phyloP scores from a whole-genome alignment of 495 filamentous ascomycete genomes.

The Penicillium daleae region DNA sequence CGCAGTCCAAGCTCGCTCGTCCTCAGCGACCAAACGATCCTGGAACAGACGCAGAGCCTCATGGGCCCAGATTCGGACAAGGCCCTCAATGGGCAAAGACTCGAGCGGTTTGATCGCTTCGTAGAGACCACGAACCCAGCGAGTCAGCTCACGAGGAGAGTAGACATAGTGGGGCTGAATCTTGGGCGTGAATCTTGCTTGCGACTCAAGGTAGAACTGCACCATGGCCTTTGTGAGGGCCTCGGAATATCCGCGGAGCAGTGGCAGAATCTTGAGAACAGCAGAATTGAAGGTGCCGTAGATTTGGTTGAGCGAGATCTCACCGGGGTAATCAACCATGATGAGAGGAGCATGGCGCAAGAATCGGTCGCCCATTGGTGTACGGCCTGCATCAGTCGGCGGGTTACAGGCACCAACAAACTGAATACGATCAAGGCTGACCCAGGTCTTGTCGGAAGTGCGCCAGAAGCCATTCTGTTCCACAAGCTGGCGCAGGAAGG shows the following conservation, averaged over 20 bases:
- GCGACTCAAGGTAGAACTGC: constrained; percentile 91
- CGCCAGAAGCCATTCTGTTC: constrained; percentile 99
- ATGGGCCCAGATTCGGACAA: constrained; percentile 97
- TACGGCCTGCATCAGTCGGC: constrained; percentile 97
- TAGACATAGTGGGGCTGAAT: constrained; percentile 99
- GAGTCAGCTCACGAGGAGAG: constrained; percentile 94
- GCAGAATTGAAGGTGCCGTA: constrained; percentile 98
- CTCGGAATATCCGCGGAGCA: constrained; percentile 92
- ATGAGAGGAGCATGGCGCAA: constrained; percentile 92
- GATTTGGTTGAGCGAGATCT: constrained; percentile 90
- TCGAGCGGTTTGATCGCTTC: constrained; percentile 95
- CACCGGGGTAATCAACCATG: constrained; percentile 99
- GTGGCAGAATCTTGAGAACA: constrained; percentile 92
- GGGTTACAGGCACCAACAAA: constrained; percentile 99
- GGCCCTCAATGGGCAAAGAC: constrained; percentile 80
- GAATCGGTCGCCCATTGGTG: constrained; percentile 90
- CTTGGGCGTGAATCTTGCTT: constrained; percentile 88
- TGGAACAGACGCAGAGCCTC: constrained; percentile 96
- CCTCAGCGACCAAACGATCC: constrained; percentile 90
- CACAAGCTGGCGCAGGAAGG: constrained; percentile 93
- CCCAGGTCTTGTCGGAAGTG: constrained; percentile 96
- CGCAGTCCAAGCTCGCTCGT: constrained; percentile 94
- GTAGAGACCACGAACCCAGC: constrained; percentile 96
- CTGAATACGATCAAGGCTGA: constrained; percentile 95
- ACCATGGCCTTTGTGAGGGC: constrained; percentile 98